These are phyloP conservation scores for Poa annua DNA, from an alignment of 176 grass and related monocot genomes.

Conservation along the genomic window DNA sequence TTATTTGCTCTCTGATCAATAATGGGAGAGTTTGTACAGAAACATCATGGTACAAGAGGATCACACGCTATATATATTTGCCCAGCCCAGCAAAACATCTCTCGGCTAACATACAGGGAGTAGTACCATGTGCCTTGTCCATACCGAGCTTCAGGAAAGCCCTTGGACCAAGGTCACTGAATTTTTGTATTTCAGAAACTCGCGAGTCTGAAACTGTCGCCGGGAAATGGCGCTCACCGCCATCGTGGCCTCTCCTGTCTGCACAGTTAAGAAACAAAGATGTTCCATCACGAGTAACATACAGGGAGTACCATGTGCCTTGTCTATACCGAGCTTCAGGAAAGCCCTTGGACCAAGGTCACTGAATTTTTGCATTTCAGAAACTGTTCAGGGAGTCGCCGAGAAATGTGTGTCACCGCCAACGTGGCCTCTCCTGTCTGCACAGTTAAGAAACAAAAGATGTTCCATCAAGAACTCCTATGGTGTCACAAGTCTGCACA, in stretches of 20 bases:
- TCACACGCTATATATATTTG: not conserved
- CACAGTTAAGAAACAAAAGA: not conserved
- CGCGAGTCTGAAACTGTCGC: not conserved
- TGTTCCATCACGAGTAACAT: not conserved
- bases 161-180: not conserved
- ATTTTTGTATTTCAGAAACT: not conserved
- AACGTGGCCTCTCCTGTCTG: conserved; percentile 52
- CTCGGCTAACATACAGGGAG: not conserved
- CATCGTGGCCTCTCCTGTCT: conserved; percentile 53
- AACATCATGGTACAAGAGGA: not conserved
- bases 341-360: not conserved
- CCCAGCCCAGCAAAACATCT: not conserved
- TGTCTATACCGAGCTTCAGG: not conserved
- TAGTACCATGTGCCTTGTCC: not conserved
- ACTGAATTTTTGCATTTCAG: not conserved
- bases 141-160: not conserved
- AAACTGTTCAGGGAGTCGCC: not conserved
- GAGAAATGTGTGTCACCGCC: conserved; percentile 39
- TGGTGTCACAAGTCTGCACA: not conserved
- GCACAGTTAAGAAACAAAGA: not conserved
- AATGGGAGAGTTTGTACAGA: not conserved
- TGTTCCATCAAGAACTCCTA: not conserved
- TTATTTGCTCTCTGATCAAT: not conserved
- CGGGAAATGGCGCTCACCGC: conserved; percentile 31
- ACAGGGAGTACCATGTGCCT: not conserved